phyloP scores from a whole-genome alignment of 768 basidiomycete species.

The Gloeopeniophorella convolvens region DNA sequence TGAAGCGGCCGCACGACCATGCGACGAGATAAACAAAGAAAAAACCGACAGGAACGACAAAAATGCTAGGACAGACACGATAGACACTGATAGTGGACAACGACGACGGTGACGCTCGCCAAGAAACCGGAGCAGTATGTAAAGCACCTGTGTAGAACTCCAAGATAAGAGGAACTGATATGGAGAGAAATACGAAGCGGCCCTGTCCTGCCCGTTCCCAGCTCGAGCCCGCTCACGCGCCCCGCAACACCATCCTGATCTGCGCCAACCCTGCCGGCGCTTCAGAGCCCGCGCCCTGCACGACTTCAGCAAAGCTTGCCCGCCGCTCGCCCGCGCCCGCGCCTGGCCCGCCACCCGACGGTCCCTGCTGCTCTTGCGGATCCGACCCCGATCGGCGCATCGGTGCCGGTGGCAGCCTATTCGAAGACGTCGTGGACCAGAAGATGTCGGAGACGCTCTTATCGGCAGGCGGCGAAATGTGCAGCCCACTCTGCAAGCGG shows the following conservation, averaged over 20 bases:
- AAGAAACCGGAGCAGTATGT: too few relatives aligned
- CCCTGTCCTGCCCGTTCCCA: not conserved
- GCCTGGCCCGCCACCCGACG: not conserved
- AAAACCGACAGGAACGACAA: too few relatives aligned
- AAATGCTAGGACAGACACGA: too few relatives aligned
- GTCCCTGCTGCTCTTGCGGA: constrained; percentile 8
- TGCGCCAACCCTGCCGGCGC: not conserved
- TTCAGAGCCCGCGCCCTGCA: not conserved
- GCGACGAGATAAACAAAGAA: too few relatives aligned
- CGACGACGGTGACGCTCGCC: too few relatives aligned
- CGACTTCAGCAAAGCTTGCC: not conserved
- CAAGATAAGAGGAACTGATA: too few relatives aligned
- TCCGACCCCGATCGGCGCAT: constrained; percentile 8
- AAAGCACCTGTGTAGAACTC: too few relatives aligned
- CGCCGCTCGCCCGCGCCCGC: not conserved
- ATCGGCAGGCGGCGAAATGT: not conserved
- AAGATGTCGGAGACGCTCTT: not conserved
- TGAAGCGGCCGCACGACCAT: too few relatives aligned
- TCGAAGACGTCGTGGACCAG: not conserved
- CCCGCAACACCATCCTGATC: not conserved
- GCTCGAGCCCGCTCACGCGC: not conserved
- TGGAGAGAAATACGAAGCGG: too few relatives aligned
- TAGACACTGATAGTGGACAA: too few relatives aligned
- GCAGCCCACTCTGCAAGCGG: not conserved
- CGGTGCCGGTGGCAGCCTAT: not conserved